Evolutionary conservation across 345 rosid species (phyloP).

Genomic region (Pseudoturritis turrita): DNA sequence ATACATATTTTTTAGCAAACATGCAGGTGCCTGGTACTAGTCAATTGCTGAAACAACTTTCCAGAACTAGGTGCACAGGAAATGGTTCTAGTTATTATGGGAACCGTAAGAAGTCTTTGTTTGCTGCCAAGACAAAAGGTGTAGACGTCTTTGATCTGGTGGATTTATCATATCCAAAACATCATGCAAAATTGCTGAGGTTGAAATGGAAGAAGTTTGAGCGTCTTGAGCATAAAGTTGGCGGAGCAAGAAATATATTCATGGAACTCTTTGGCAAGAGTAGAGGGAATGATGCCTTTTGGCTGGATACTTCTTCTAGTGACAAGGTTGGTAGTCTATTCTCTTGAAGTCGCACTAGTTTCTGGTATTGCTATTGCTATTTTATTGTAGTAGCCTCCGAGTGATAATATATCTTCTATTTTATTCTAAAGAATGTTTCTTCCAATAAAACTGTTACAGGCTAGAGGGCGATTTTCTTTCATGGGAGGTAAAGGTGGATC

Average conservation of each 20-base stretch:
- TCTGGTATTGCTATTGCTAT: not conserved
- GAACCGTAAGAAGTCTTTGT: slow-evolving; percentile 24
- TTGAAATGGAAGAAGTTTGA: slow-evolving; percentile 81
- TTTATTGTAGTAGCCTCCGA: not conserved
- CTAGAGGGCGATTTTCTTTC: slow-evolving; percentile 86
- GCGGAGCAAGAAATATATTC: slow-evolving; percentile 77
- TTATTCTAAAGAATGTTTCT: not conserved
- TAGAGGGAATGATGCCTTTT: slow-evolving; percentile 67
- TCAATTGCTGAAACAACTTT: slow-evolving; percentile 41
- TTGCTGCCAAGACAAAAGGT: slow-evolving; percentile 28
- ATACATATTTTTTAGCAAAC: slow-evolving; percentile 61
- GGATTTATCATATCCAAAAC: slow-evolving; percentile 27
- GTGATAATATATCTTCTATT: not conserved
- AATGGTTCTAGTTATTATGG: slow-evolving; percentile 29
- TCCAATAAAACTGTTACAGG: slow-evolving; percentile 37
- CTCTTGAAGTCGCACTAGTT: not conserved
- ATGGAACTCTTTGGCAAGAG: slow-evolving; percentile 50
- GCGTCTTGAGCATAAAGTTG: slow-evolving; percentile 50
- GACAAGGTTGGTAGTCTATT: slow-evolving; percentile 61
- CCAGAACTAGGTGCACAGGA: slow-evolving; percentile 30
- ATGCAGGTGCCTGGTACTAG: slow-evolving; percentile 62
- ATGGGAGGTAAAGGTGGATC: slow-evolving; percentile 97
- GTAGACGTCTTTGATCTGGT: slow-evolving; percentile 33
- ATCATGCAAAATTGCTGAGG: slow-evolving; percentile 41
- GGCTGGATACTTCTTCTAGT: slow-evolving; percentile 93